Percentiles rank a stretch among this genome's conserved stretches.
phyloP scores from a whole-genome alignment of 1,284 basidiomycete species.

The Marasmius oreades region DNA sequence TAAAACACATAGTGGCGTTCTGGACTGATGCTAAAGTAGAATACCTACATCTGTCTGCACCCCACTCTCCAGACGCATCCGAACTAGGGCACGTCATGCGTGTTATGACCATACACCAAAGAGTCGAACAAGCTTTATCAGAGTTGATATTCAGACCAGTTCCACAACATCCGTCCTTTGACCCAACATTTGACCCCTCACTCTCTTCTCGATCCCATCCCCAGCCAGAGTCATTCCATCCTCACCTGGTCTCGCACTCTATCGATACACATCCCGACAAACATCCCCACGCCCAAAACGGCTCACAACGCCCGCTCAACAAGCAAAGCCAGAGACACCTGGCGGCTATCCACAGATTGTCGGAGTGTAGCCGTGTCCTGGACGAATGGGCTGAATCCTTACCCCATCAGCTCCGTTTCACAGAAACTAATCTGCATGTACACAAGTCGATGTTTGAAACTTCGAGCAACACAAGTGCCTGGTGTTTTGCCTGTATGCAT shows the following conservation, averaged over 20 bases:
- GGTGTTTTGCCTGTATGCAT: constrained; percentile 75
- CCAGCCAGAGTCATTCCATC: not conserved
- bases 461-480: constrained; percentile 68
- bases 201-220: not conserved
- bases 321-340: not conserved
- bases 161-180: not conserved
- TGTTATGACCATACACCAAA: constrained; percentile 36
- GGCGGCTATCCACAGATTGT: not conserved
- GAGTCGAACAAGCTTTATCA: not conserved
- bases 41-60: constrained; percentile 56
- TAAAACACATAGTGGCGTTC: constrained; percentile 5
- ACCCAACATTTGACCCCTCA: not conserved
- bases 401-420: constrained; percentile 65
- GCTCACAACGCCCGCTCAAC: not conserved
- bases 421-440: constrained; percentile 59
- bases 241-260: not conserved
- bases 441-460: constrained; percentile 76
- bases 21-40: constrained; percentile 35
- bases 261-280: not conserved
- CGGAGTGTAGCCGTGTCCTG: constrained; percentile 7
- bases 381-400: constrained; percentile 65
- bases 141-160: not conserved
- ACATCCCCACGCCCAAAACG: not conserved
- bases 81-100: constrained; percentile 62
- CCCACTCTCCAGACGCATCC: too few species aligned